Evolutionary conservation across 176 grass and related monocot species (phyloP), one percentile per base, ranked within the genome.

Genomic region (Juncus inflexus): DNA sequence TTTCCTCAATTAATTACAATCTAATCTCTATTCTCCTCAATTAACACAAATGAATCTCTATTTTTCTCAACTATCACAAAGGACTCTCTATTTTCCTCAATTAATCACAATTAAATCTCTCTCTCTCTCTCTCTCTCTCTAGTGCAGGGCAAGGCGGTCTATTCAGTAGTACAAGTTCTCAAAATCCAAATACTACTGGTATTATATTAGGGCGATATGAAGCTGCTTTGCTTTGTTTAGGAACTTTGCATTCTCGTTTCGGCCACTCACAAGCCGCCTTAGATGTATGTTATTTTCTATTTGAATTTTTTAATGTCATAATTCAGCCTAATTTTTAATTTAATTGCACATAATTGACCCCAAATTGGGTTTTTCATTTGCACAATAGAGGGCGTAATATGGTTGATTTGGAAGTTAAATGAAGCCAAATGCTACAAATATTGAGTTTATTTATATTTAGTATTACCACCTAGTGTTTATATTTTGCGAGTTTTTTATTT

Each of bases 71-170:
- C 2, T 12, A 50, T 35, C 52, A 53, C 65, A 67, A 15, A 45
- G 40, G n/a, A 14, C 1, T 45, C 41, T 15, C 13, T 14, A 38
- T 69, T 47, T 51, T 9, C 50, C 55, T 8, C 15, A 38, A 9
- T 13, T 38, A 54, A 38, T 38, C 12, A 13, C 14, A 36, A 13
- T 55, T 47, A 35, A 49, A 49, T 68, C 35, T 52, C 42, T 55
- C 35, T 55, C 42, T 7, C 37, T 70, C 56, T 37, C 39, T 47
- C 43, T 47, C 43, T 47, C 43, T 47, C 43, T 1, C 4, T 76
- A 97, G 92, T 86, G 92, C 92, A 84, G 92, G 87, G 77, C 84
- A 90, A 86, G 79, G 88, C 72, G 87, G 82, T n/a, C 36, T 84
- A 74, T 97, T 97, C 78, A 87, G 71, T 47, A 76, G 82, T 15